Evolutionary conservation across 139 green algal species (phyloP).

Genomic region (Coelastrella sp.): DNA sequence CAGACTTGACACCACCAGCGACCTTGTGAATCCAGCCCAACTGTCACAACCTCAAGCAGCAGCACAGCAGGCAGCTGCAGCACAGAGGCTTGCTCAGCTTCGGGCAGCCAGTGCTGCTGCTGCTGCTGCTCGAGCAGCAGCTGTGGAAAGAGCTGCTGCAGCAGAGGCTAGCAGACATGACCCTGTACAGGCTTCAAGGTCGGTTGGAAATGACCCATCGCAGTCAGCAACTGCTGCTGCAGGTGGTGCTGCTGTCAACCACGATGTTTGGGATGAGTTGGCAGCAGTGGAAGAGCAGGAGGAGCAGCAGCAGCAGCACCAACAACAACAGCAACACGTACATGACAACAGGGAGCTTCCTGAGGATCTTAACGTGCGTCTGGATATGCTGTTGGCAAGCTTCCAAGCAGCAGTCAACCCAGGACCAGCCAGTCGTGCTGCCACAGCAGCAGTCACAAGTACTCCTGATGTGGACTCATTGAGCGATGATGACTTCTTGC

Average conservation of each 20-base stretch:
- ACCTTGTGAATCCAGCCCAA: slow-evolving; percentile 24
- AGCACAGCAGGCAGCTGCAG: slow-evolving; percentile 30
- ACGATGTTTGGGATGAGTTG: slow-evolving; percentile 15
- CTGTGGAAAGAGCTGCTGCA: neutral
- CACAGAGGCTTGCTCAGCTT: neutral
- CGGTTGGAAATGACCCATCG: no score
- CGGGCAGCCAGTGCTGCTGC: slow-evolving; percentile 8
- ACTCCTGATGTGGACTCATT: no score
- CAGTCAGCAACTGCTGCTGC: neutral
- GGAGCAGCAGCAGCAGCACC: slow-evolving; percentile 33
- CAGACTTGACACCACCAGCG: slow-evolving; percentile 16
- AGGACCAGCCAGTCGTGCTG: neutral
- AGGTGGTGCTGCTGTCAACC: neutral
- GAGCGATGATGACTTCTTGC: slow-evolving; percentile 23
- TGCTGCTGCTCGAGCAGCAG: slow-evolving; percentile 11
- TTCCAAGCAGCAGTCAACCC: slow-evolving; percentile 30
- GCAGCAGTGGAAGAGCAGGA: slow-evolving; percentile 25
- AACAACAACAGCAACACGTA: slow-evolving; percentile 6
- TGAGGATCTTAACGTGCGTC: neutral
- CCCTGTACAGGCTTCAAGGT: no score
- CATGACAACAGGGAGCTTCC: slow-evolving; percentile 12
- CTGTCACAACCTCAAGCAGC: slow-evolving; percentile 28
- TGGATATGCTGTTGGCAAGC: slow-evolving; percentile 14
- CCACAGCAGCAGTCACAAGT: slow-evolving; percentile 9
- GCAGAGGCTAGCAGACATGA: neutral